Evolutionary conservation across 257 asterid genomes (phyloP), one percentile per base, ranked within the genome.

Genomic region (Solanum verrucosum): DNA sequence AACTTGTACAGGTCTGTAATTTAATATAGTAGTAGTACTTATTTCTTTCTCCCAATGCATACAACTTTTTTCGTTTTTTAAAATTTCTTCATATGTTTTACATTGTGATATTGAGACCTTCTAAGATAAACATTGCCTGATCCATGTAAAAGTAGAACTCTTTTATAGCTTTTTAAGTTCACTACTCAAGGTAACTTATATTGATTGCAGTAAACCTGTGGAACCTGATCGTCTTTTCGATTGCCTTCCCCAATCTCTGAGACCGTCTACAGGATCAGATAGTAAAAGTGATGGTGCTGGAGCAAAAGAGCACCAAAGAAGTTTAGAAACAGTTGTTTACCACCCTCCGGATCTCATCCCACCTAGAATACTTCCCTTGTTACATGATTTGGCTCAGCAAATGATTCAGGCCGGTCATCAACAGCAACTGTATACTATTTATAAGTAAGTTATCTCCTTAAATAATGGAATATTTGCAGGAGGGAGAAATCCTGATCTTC

Each of bases 201-300:
- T 89, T 49, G 85, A 87, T 92, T 88, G 90, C 96, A 97, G 99
- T 95, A 97, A 97, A 90, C 98, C 98, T 74, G 93, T 96, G 35
- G 99, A 97, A 90, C 98, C 98, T 71, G 99, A 97, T 92, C 93
- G 93, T 86, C 95, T 97, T 75, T 93, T 94, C 49, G 99, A 95
- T 89, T 93, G 99, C 93, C 94, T 96, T 13, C 99, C 99, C 49
- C 93, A 89, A 89, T 93, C 99, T 81, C 90, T 94, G 92, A 91
- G 95, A 88, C 95, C 98, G 60, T 91, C 98, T 35, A 23, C 92
- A 68, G 96, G 91, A 87, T 93, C 98, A 23, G 93, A 97, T 89
- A 92, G 90, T 49, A 94, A 92, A 29, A 87, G 92, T 87, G 96
- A 95, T 78, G 63, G 91, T 21, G 70, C 86, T 87, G 90, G 87